These are phyloP conservation scores for Syzygium aromaticum DNA, from an alignment of 345 rosid species.

Conservation along the genomic window DNA sequence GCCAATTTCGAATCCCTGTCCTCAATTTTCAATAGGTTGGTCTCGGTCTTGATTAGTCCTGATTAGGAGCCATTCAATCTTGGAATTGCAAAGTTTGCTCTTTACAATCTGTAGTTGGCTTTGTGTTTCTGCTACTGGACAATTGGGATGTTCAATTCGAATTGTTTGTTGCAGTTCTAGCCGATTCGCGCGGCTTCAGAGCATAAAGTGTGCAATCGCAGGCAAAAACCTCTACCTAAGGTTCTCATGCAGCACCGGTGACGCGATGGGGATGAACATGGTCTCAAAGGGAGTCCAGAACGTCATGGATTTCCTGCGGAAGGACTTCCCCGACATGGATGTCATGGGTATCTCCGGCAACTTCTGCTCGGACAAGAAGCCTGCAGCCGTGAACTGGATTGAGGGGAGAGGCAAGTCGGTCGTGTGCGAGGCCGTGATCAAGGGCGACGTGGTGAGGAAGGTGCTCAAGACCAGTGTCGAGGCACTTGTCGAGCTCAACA, in stretches of 20 bases:
- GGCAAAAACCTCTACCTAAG: constrained; percentile 33
- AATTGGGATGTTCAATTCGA: background rate
- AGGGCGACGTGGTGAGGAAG: constrained; percentile 22
- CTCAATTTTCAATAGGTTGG: constrained; percentile 13
- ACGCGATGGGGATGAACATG: constrained; percentile 50
- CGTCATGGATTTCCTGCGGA: constrained; percentile 25
- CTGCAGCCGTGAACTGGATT: constrained; percentile 41
- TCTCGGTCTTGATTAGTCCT: background rate
- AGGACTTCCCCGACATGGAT: constrained; percentile 36
- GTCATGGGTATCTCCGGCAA: constrained; percentile 31
- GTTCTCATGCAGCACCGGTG: constrained; percentile 32
- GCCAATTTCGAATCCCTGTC: constrained; percentile 17
- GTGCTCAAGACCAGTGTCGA: constrained; percentile 27
- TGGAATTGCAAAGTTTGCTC: background rate
- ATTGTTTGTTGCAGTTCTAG: constrained; percentile 11
- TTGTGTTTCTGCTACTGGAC: background rate
- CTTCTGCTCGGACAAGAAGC: constrained; percentile 39
- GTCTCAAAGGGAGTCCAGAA: constrained; percentile 41
- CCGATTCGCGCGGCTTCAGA: constrained; percentile 24
- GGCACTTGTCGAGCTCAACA: constrained; percentile 29
- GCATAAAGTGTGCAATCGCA: constrained; percentile 15
- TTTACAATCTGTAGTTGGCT: background rate
- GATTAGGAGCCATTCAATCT: background rate
- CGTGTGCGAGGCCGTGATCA: constrained; percentile 29
- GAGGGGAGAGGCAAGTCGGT: constrained; percentile 39